Percentiles rank a stretch among this genome's conserved stretches.
These are phyloP conservation scores for Aspergillus fumigatus DNA, from an alignment of 2,329 filamentous ascomycete species.

Conservation along the genomic window DNA sequence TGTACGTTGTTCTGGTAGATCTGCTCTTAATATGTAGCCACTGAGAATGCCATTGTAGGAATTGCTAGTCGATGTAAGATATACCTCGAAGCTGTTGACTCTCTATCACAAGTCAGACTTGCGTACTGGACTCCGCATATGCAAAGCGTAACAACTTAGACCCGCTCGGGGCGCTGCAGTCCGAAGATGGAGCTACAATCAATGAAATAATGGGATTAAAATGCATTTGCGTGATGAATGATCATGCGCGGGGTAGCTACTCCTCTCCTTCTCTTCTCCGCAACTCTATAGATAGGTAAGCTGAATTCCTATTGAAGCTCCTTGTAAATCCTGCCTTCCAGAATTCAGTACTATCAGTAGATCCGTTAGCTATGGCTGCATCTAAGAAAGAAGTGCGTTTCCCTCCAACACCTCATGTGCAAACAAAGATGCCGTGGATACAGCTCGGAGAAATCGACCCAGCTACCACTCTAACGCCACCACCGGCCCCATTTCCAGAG, in stretches of 20 bases:
- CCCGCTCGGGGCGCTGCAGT: neutral
- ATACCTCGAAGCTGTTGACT: neutral
- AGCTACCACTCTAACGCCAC: constrained; percentile 21
- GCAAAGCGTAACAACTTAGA: neutral
- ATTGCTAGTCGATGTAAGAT: neutral
- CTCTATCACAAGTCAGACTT: neutral
- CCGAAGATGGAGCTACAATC: neutral
- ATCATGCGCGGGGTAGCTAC: neutral
- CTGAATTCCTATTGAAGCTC: neutral
- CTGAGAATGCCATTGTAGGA: neutral
- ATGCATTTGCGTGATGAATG: neutral
- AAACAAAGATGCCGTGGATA: constrained; percentile 19
- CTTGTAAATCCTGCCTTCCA: neutral
- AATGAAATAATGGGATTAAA: neutral
- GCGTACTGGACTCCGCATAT: neutral
- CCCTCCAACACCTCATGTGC: neutral
- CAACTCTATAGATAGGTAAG: neutral
- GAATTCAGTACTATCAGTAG: neutral
- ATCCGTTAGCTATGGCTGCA: neutral
- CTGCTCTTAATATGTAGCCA: neutral
- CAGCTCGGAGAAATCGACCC: constrained; percentile 17
- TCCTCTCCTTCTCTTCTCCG: neutral
- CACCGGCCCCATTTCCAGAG: constrained; percentile 20
- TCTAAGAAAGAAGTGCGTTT: neutral
- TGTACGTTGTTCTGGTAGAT: neutral